Conservation (phyloP, 306 rosid genomes). For the Abrus precatorius region DNA sequence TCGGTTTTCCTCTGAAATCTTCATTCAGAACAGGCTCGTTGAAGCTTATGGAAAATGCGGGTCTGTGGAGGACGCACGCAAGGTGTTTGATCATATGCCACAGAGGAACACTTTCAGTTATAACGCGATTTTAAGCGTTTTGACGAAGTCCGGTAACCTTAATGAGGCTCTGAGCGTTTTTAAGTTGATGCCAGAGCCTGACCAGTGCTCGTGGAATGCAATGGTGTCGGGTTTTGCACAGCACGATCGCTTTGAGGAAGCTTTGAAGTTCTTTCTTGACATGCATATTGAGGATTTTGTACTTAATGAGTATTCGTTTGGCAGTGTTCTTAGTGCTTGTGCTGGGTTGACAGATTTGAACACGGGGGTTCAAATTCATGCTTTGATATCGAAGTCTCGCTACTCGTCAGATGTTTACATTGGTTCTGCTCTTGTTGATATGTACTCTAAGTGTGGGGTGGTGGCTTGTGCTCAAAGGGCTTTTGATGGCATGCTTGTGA, state of each 20-base stretch:
- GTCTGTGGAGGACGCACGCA: slow-evolving; percentile 49
- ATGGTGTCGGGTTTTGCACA: slow-evolving; percentile 62
- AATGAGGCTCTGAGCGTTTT: slow-evolving; percentile 61
- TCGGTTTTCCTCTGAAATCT: slow-evolving; percentile 56
- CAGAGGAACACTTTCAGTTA: slow-evolving; percentile 58
- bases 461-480: slow-evolving; percentile 61
- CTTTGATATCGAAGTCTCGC: slow-evolving; percentile 52
- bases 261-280: slow-evolving; percentile 53
- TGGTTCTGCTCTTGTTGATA: slow-evolving; percentile 68
- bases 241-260: slow-evolving; percentile 54
- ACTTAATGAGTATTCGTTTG: slow-evolving; percentile 61
- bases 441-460: slow-evolving; percentile 66
- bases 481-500: slow-evolving; percentile 62
- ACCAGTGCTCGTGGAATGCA: slow-evolving; percentile 72
- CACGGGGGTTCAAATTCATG: slow-evolving; percentile 66
- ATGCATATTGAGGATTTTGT: slow-evolving; percentile 63
- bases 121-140: slow-evolving; percentile 55
- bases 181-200: slow-evolving; percentile 56
- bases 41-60: slow-evolving; percentile 60
- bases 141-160: slow-evolving; percentile 50
- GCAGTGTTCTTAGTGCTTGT: slow-evolving; percentile 68
- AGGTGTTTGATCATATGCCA: slow-evolving; percentile 59
- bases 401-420: slow-evolving; percentile 55
- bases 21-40: slow-evolving; percentile 60
- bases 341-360: slow-evolving; percentile 59